Evolutionary conservation across 164 flowering plant genomes (phyloP).

Genomic region (Chimonanthus salicifolius): DNA sequence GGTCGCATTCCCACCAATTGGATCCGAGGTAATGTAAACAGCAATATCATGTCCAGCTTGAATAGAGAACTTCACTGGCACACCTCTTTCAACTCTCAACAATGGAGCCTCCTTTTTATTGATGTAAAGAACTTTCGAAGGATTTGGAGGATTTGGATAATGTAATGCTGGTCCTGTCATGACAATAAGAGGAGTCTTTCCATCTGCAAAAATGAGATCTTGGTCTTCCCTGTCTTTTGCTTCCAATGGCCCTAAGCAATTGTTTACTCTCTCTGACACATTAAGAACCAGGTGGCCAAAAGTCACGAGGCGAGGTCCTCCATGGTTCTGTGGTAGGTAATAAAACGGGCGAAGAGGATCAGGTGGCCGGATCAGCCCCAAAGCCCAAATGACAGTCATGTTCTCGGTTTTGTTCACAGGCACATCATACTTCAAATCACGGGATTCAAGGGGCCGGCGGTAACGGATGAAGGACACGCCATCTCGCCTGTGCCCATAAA

Average conservation of each 20-base stretch:
- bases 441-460: conserved; percentile 48
- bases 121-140: conserved; percentile 72
- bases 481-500: conserved; percentile 87
- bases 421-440: conserved; percentile 62
- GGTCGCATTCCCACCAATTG: conserved; percentile 91
- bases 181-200: conserved; percentile 64
- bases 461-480: conserved; percentile 84
- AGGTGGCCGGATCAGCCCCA: conserved; percentile 84
- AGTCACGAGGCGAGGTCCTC: conserved; percentile 38
- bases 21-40: conserved; percentile 81
- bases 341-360: conserved; percentile 69
- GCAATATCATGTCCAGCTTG: conserved; percentile 99
- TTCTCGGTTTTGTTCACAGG: conserved; percentile 40
- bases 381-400: conserved; percentile 89
- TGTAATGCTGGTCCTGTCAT: conserved; percentile 54
- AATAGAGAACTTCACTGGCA: conserved; percentile 77
- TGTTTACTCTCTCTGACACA: conserved; percentile 63
- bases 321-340: conserved; percentile 89
- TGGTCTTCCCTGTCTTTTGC: conserved; percentile 85
- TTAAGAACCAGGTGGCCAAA: conserved; percentile 66
- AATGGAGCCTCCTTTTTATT: conserved; percentile 94
- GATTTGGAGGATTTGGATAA: conserved; percentile 91
- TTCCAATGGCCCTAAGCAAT: conserved; percentile 86
- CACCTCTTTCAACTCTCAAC: conserved; percentile 92
- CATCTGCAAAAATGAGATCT: conserved; percentile 76